Percentiles rank a stretch among this genome's conserved stretches.
These are phyloP conservation scores for Arxiozyma telluris DNA, from an alignment of 1,139 yeast genomes.

Conservation along the genomic window DNA sequence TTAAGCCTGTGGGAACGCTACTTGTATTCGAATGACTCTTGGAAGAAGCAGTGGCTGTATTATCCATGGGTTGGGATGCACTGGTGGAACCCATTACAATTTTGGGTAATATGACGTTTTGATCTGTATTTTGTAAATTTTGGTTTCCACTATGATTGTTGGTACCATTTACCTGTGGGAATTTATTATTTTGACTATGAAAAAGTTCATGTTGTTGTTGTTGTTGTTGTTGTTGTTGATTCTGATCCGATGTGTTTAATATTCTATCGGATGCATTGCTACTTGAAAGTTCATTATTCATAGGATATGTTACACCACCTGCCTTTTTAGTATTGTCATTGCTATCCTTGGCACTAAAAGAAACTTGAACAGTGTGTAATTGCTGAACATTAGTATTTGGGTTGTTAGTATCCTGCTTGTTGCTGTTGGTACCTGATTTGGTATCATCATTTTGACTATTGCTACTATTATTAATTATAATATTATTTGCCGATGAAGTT, in stretches of 20 bases:
- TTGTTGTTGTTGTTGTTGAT: neutral
- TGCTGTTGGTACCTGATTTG: neutral
- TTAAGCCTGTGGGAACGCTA: neutral
- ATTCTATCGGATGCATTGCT: neutral
- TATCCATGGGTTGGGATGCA: neutral
- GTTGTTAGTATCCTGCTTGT: neutral
- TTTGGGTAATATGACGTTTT: neutral
- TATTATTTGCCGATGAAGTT: conserved; percentile 1
- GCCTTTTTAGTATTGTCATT: neutral
- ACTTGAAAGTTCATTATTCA: neutral
- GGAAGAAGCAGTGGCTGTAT: neutral
- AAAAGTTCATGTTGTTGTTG: neutral
- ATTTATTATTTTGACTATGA: neutral
- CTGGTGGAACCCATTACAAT: neutral
- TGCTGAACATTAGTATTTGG: neutral
- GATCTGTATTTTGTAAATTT: neutral
- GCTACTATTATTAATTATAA: neutral
- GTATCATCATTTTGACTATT: neutral
- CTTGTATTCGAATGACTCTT: neutral
- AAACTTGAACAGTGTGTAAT: neutral
- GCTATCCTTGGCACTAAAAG: neutral
- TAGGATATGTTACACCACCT: neutral
- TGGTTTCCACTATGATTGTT: neutral
- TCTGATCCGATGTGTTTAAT: neutral
- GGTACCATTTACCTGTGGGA: neutral